Percentiles rank a stretch among this genome's conserved stretches.
Evolutionary conservation across 768 basidiomycete species (phyloP).

Genomic region (Lentinula lateritia): DNA sequence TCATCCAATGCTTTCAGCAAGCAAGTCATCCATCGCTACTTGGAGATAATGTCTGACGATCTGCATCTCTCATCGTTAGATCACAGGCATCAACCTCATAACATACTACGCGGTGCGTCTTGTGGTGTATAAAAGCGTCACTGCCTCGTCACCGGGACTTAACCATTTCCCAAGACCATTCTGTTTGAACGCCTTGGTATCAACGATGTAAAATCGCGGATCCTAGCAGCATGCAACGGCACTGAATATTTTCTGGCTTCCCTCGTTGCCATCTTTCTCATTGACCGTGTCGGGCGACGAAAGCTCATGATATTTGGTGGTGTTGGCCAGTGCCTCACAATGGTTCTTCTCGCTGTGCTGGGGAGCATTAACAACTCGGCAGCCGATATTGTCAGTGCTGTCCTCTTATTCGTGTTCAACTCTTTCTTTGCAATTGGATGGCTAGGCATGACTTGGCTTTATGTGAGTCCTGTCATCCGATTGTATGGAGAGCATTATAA

Average conservation of each 20-base stretch:
- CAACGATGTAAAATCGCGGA: slow-evolving; percentile 49
- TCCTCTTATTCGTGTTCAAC: slow-evolving; percentile 66
- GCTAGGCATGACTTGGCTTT: slow-evolving; percentile 70
- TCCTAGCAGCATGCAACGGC: slow-evolving; percentile 63
- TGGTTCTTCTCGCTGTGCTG: slow-evolving; percentile 54
- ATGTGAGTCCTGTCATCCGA: slow-evolving; percentile 30
- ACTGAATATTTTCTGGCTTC: slow-evolving; percentile 73
- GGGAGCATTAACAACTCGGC: slow-evolving; percentile 45
- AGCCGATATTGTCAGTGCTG: slow-evolving; percentile 44
- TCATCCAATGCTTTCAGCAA: slow-evolving; percentile 65
- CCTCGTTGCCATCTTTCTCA: slow-evolving; percentile 62
- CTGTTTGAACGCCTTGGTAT: slow-evolving; percentile 57
- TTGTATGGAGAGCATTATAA: background rate
- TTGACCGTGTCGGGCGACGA: slow-evolving; percentile 70
- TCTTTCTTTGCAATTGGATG: slow-evolving; percentile 67
- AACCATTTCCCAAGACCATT: slow-evolving; percentile 31
- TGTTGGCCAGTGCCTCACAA: slow-evolving; percentile 49
- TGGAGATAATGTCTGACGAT: background rate
- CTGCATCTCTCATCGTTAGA: slow-evolving; percentile 16
- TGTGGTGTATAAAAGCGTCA: background rate
- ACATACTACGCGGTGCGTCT: slow-evolving; percentile 43
- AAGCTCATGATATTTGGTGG: slow-evolving; percentile 70
- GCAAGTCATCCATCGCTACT: slow-evolving; percentile 11
- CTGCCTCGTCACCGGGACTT: background rate
- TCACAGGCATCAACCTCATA: slow-evolving; percentile 62